Base-by-base conservation (phyloP, 2,329 filamentous ascomycete species). In the Botrytis sinoallii region DNA sequence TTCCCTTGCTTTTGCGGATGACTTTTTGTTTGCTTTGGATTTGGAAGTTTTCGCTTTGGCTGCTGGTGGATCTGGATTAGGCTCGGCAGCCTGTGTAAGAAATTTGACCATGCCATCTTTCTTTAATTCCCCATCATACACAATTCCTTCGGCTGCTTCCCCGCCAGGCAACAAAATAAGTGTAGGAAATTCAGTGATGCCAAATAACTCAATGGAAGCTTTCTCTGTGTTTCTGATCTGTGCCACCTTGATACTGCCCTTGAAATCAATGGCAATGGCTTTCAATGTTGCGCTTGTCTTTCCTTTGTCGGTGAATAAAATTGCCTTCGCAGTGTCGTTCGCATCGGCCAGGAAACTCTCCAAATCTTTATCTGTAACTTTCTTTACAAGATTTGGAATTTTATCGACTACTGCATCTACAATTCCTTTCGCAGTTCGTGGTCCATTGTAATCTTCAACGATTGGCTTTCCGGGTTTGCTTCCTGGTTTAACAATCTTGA, bases 281-380 rank as follows among this genome's bases (percentile, higher is more conserved):
- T 92, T 93, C 76, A 98, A 84, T 38, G 97, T 86, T 18, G 94
- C 89, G 81, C 93, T 95, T 0, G 93, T 95, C 9, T 92, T 91
- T 35, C 94, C 94, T 85, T 98, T 99, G 73, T 97, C 93, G 3
- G 93, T 97, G 83, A 99, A 98, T 4, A 99, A 85, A 48, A 99
- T 90, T 0, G 93, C 95, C 85, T 97, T 98, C 68, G 94, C 89
- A 20, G 87, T 88, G 32, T 92, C 88, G 74, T 90, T 91, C 63
- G 88, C 87, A 74, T 88, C 87, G 16, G 85, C 84, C 68, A 98
- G 83, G 88, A 95, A 99, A 20, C 85, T 84, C 73, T 94, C 91
- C 55, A 97, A 80, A 64, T 93, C 91, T 83, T 93, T 93, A 82
- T 97, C 94, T 25, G 91, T 90, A 66, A 98, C 85, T 75, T 89